Base-by-base conservation (phyloP, 257 asterid species). In the Echites panduratus region DNA sequence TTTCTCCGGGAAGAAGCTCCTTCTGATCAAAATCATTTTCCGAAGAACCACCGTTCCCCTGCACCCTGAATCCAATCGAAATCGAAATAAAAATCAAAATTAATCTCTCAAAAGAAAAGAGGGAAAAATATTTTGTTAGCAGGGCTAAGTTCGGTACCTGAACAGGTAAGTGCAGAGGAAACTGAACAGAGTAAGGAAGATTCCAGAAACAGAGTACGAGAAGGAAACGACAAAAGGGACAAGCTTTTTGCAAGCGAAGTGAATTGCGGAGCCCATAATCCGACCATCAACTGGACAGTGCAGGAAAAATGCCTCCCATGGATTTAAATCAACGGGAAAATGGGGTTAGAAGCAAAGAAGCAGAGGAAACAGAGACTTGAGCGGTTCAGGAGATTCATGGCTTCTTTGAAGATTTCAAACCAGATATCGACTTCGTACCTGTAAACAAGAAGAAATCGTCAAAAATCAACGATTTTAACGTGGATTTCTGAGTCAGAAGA, bases 351-450 rank as follows among this genome's bases (percentile, higher is more conserved):
- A 84, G 85, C 79, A 84, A 84, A 62, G 71, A 56, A 78, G 76
- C 68, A 50, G 68, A 58, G 70, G 48, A 65, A 68, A 68, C 52
- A 41, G 40, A 70, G 61, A n/a, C 20, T n/a, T n/a, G 44, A 66
- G 56, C 74, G 22, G 77, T 71, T 73, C 79, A 57, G 41, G 50
- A 38, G 63, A 81, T 78, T 78, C 73, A 92, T 88, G 84, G 68
- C 79, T 45, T 29, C 19, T 73, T 86, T 89, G 97, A 93, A 89
- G 35, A 63, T 52, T 80, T 86, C 83, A 81, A 82, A 71, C 48
- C 45, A 56, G 86, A 85, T 70, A 83, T 63, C 40, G 92, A 89
- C 96, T 66, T 4, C 0, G 58, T 71, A 90, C 87, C 96, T 76
- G 78, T 12, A 79, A 82, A 59, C 57, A 80, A 72, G 67, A 32